Conservation (phyloP, 2,329 filamentous ascomycete species). For the Calcarisporium arbuscula region DNA sequence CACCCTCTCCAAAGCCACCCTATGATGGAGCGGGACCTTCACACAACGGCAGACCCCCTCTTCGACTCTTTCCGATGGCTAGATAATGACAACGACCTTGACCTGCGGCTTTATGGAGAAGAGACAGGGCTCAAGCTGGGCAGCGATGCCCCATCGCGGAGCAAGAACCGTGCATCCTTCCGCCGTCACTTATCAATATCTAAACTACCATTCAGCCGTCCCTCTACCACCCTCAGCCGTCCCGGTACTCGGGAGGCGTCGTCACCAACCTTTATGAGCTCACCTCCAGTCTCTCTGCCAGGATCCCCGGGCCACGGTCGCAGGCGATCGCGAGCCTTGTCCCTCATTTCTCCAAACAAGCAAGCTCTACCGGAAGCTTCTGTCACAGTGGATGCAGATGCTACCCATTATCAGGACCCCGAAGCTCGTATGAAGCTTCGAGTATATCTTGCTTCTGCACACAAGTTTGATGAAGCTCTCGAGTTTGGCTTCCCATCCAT, state of each 20-base stretch:
- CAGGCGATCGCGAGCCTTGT: conserved; percentile 49
- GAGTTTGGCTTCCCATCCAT: conserved; percentile 83
- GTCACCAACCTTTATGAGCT: conserved; percentile 19
- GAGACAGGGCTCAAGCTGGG: conserved; percentile 63
- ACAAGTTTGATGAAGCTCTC: conserved; percentile 93
- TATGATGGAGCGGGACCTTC: conserved; percentile 10
- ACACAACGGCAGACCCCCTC: conserved; percentile 43
- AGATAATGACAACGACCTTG: conserved; percentile 65
- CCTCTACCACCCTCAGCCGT: conserved; percentile 42
- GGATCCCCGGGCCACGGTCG: conserved; percentile 31
- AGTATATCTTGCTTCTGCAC: conserved; percentile 78
- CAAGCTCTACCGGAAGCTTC: conserved; percentile 23
- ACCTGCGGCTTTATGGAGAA: conserved; percentile 60
- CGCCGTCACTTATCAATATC: conserved; percentile 67
- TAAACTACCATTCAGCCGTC: conserved; percentile 54
- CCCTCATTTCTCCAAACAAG: conserved; percentile 42
- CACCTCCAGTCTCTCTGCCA: conserved; percentile 14
- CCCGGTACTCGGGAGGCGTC: conserved; percentile 37
- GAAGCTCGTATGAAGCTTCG: conserved; percentile 81
- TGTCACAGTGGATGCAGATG: conserved; percentile 55
- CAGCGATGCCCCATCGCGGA: conserved; percentile 37
- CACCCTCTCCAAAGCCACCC: too few species aligned
- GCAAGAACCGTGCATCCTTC: conserved; percentile 52
- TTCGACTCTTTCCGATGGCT: conserved; percentile 68
- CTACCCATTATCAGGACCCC: conserved; percentile 83